Conservation (phyloP, 1,284 basidiomycete genomes). For the Tylopilus sp. region DNA sequence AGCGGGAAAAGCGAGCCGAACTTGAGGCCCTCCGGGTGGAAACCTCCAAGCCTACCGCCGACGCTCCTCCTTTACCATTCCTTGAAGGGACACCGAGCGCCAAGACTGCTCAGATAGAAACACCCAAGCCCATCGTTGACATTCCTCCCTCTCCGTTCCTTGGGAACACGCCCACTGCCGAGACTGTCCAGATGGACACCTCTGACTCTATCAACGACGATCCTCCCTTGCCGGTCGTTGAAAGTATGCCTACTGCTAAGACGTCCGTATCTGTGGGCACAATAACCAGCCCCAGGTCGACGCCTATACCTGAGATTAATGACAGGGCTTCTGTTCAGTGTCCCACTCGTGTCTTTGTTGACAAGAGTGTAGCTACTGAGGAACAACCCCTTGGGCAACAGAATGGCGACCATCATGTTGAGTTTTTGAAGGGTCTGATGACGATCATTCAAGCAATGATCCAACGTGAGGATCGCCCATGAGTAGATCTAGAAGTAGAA, state of each 20-base stretch:
- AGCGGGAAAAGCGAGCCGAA: neutral
- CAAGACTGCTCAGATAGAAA: too few species aligned
- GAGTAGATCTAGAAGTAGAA: neutral
- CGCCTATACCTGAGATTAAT: neutral
- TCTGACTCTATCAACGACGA: neutral
- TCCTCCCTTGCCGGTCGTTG: neutral
- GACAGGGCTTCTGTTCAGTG: neutral
- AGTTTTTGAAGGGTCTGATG: neutral
- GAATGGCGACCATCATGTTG: neutral
- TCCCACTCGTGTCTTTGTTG: neutral
- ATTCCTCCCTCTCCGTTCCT: too few species aligned
- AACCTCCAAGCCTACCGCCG: neutral
- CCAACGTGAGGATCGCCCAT: neutral
- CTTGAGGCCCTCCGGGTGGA: neutral
- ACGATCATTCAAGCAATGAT: neutral
- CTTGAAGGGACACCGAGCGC: too few species aligned
- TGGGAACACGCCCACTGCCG: too few species aligned
- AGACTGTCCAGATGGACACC: neutral
- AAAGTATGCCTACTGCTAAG: too few species aligned
- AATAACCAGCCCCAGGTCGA: neutral
- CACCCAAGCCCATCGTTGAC: too few species aligned
- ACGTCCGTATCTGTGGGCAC: slow-evolving; percentile 1
- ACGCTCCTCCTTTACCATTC: neutral
- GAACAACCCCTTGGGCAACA: neutral
- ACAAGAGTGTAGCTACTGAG: neutral